These are phyloP conservation scores for Pleurotus ostreatus DNA, from an alignment of 768 basidiomycete species.

Conservation along the genomic window DNA sequence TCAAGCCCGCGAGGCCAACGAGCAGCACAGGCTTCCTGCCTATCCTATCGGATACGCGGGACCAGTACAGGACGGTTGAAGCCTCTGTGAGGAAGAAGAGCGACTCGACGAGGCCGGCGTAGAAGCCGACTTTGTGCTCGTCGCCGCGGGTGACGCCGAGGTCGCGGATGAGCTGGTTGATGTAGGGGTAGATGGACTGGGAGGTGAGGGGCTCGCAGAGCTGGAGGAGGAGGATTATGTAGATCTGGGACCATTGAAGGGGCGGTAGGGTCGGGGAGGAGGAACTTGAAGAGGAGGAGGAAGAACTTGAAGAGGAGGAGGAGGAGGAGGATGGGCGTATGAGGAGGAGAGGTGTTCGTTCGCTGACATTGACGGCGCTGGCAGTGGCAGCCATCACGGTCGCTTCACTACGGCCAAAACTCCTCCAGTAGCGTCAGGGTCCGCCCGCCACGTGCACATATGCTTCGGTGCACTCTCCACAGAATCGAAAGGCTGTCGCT, in stretches of 20 bases:
- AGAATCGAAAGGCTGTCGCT: no score
- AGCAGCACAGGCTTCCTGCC: slow-evolving; percentile 63
- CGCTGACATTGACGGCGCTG: no score
- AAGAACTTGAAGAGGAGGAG: no score
- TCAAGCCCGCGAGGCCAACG: slow-evolving; percentile 48
- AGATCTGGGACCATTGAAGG: slow-evolving; percentile 42
- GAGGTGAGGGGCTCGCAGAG: slow-evolving; percentile 46
- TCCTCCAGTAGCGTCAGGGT: no score
- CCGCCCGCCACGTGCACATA: no score
- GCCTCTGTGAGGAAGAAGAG: slow-evolving; percentile 60
- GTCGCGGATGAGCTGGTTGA: slow-evolving; percentile 63
- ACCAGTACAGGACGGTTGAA: slow-evolving; percentile 58
- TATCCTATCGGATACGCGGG: slow-evolving; percentile 52
- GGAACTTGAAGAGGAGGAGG: no score
- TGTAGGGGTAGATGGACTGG: slow-evolving; percentile 59
- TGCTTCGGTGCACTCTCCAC: no score
- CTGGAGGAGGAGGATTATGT: slow-evolving; percentile 43
- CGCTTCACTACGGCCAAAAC: no score
- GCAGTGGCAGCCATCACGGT: no score
- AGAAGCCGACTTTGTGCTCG: slow-evolving; percentile 62
- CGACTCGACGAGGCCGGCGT: slow-evolving; percentile 63
- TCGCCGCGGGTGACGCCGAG: slow-evolving; percentile 62
- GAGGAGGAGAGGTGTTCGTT: no score
- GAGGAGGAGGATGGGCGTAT: no score
- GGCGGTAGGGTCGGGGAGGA: no score